phyloP scores from a whole-genome alignment of 306 rosid species.

The Medicago arabica region DNA sequence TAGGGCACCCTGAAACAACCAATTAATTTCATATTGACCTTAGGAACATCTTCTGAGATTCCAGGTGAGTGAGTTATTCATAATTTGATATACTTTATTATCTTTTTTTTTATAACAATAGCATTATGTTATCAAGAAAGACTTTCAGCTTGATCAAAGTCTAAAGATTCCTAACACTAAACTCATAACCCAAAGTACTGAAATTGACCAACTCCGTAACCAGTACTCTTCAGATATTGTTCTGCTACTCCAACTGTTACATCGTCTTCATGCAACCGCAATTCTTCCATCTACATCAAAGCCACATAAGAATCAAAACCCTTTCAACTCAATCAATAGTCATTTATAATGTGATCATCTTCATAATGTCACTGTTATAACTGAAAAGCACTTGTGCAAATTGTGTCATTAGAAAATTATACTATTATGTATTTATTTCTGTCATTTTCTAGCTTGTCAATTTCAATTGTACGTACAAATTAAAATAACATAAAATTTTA shows the following conservation, averaged over 20 bases:
- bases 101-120: neutral
- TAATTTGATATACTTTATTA: neutral
- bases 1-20: constrained; percentile 46
- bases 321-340: neutral
- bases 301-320: neutral
- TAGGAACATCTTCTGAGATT: constrained; percentile 19
- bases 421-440: neutral
- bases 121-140: neutral
- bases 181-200: constrained; percentile 62
- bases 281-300: constrained; percentile 57
- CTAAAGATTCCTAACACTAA: constrained; percentile 3
- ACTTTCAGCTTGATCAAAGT: neutral
- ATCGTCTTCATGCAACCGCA: constrained; percentile 58
- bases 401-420: neutral
- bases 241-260: constrained; percentile 47
- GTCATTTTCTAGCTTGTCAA: neutral
- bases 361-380: neutral
- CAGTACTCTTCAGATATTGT: constrained; percentile 40
- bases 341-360: neutral
- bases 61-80: constrained; percentile 42
- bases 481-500: too few species aligned
- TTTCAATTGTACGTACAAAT: neutral
- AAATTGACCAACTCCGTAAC: constrained; percentile 53
- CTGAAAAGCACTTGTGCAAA: neutral
- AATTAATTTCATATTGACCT: constrained; percentile 39